Evolutionary conservation across 75 land plant species (phyloP).

Genomic region (Pinus taeda): DNA sequence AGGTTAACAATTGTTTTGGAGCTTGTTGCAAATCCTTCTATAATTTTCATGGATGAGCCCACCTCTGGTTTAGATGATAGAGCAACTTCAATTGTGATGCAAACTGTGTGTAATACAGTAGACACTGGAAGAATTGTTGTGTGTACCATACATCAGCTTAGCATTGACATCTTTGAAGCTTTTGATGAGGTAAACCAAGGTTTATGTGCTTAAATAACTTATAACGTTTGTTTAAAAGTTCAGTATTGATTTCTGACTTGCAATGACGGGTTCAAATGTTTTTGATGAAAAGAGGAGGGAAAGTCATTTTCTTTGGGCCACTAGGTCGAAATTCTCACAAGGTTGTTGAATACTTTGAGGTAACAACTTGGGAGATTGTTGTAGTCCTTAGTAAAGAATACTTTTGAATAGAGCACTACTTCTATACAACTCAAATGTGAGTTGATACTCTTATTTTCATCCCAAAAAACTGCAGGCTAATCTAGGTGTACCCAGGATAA

Average conservation of each 20-base stretch:
- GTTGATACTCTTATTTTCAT: neutral
- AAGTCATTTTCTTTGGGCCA: constrained; percentile 75
- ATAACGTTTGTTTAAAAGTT: neutral
- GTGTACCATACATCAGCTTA: constrained; percentile 74
- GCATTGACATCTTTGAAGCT: constrained; percentile 75
- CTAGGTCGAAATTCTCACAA: constrained; percentile 57
- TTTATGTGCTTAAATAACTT: neutral
- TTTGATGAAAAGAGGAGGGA: constrained; percentile 77
- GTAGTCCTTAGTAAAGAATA: neutral
- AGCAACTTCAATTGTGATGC: neutral
- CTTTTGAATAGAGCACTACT: neutral
- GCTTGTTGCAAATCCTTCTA: constrained; percentile 60
- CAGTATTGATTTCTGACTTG: neutral
- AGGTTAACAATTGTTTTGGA: constrained; percentile 82
- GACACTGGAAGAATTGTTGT: constrained; percentile 77
- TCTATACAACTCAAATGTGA: too few species aligned
- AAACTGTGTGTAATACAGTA: constrained; percentile 38
- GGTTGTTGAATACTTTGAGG: constrained; percentile 80
- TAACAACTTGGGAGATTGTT: constrained; percentile 7
- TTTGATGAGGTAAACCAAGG: constrained; percentile 62
- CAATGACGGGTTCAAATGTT: constrained; percentile 37
- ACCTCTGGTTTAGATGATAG: neutral
- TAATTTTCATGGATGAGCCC: constrained; percentile 1
- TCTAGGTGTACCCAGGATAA: constrained; percentile 68
- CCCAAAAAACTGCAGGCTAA: constrained; percentile 34